phyloP scores from a whole-genome alignment of 345 rosid species.

The Murraya paniculata region DNA sequence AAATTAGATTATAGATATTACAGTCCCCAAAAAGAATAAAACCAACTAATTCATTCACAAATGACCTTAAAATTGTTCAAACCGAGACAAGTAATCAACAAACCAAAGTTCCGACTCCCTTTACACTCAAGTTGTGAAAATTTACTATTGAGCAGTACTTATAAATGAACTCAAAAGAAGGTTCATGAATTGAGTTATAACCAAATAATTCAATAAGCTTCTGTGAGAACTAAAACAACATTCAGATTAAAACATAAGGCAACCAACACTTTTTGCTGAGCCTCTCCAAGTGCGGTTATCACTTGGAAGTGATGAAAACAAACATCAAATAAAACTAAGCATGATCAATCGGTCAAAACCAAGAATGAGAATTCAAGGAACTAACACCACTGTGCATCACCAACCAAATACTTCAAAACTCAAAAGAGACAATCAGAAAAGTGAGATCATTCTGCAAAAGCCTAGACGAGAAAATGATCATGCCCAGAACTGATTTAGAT shows the following conservation, averaged over 20 bases:
- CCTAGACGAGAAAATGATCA: neutral
- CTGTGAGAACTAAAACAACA: conserved; percentile 34
- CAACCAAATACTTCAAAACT: too few species aligned
- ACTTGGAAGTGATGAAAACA: conserved; percentile 58
- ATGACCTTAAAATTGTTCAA: conserved; percentile 10
- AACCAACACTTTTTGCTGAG: conserved; percentile 74
- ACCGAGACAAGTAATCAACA: neutral
- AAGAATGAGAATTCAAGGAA: neutral
- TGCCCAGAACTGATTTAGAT: neutral
- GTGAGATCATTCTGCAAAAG: neutral
- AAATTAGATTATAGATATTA: neutral
- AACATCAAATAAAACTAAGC: neutral
- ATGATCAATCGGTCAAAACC: neutral
- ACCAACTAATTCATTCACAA: neutral
- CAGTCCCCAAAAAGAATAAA: neutral
- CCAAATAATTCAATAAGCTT: conserved; percentile 45
- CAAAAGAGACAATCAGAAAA: neutral
- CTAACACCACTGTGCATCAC: neutral
- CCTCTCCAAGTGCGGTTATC: conserved; percentile 56
- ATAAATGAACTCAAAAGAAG: neutral
- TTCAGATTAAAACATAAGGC: conserved; percentile 57
- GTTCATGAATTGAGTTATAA: neutral
- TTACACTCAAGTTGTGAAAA: conserved; percentile 2
- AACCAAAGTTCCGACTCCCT: neutral
- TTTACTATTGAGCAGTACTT: conserved; percentile 20